A percentile compares a stretch with the other conserved stretches of the same genome.
Conservation (phyloP, 2,329 filamentous ascomycete genomes). For the Colletotrichum echinochloae region DNA sequence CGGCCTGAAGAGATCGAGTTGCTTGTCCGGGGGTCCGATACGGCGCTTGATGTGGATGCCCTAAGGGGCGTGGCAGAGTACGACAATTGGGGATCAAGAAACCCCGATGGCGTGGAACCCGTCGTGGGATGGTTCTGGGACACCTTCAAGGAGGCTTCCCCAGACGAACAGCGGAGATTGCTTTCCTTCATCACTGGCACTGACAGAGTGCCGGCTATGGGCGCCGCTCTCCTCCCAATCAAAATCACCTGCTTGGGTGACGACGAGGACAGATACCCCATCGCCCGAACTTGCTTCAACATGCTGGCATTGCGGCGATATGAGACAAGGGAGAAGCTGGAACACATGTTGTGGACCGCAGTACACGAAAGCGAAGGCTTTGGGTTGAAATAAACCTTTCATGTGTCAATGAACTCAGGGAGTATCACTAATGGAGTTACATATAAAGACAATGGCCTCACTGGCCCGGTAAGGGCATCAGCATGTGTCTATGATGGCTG, state of each 20-base stretch:
- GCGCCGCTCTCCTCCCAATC: conserved; percentile 82
- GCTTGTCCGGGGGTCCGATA: conserved; percentile 86
- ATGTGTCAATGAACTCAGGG: conserved; percentile 26
- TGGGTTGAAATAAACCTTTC: conserved; percentile 75
- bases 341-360: conserved; percentile 82
- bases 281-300: conserved; percentile 93
- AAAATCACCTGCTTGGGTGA: conserved; percentile 81
- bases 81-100: conserved; percentile 77
- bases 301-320: conserved; percentile 83
- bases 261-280: conserved; percentile 80
- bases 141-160: conserved; percentile 74
- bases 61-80: conserved; percentile 83
- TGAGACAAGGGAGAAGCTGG: conserved; percentile 72
- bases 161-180: conserved; percentile 79
- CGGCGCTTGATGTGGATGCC: conserved; percentile 81
- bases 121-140: conserved; percentile 92
- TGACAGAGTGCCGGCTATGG: conserved; percentile 90
- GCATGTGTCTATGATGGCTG: conserved; percentile 14
- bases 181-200: conserved; percentile 91
- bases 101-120: conserved; percentile 70
- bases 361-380: conserved; percentile 94
- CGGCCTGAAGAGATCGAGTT: conserved; percentile 92
- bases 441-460: conserved; percentile 11
- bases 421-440: conserved; percentile 32
- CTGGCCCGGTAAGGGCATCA: conserved; percentile 10